Percentiles rank a stretch among this genome's conserved stretches.
phyloP scores from a whole-genome alignment of 352 stramenopile genomes.

The Globisporangium polare region DNA sequence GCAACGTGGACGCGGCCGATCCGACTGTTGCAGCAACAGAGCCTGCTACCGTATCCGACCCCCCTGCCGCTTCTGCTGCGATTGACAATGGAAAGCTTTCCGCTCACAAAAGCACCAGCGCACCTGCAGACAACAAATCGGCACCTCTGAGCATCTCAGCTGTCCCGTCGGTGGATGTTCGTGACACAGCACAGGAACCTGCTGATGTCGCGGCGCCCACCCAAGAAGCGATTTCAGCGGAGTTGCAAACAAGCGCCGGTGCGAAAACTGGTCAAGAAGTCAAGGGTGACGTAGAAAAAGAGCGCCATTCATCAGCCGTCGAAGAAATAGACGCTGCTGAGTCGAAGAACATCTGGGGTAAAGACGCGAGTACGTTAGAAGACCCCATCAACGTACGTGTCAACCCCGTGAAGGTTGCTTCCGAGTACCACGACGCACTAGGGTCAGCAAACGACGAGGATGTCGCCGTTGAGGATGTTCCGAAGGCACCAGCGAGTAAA shows the following conservation, averaged over 20 bases:
- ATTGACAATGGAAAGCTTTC: neutral
- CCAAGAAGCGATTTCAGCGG: neutral
- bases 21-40: neutral
- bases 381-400: conserved; percentile 23
- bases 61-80: neutral
- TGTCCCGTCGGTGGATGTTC: neutral
- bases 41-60: neutral
- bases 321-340: neutral
- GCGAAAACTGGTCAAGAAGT: neutral
- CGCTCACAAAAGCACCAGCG: too few relatives aligned
- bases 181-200: too few relatives aligned
- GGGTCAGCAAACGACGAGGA: neutral
- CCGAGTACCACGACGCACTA: conserved; percentile 7
- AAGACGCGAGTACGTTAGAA: neutral
- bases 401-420: conserved; percentile 8
- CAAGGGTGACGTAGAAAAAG: conserved; percentile 5
- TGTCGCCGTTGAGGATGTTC: neutral
- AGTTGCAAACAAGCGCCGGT: neutral
- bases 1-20: neutral
- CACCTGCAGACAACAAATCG: neutral
- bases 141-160: neutral
- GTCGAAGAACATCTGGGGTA: conserved; percentile 13
- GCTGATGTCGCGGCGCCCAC: too few relatives aligned
- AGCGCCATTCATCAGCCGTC: neutral
- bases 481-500: neutral